These are phyloP conservation scores for Globisporangium perplexum DNA, from an alignment of 352 stramenopile genomes.

Conservation along the genomic window DNA sequence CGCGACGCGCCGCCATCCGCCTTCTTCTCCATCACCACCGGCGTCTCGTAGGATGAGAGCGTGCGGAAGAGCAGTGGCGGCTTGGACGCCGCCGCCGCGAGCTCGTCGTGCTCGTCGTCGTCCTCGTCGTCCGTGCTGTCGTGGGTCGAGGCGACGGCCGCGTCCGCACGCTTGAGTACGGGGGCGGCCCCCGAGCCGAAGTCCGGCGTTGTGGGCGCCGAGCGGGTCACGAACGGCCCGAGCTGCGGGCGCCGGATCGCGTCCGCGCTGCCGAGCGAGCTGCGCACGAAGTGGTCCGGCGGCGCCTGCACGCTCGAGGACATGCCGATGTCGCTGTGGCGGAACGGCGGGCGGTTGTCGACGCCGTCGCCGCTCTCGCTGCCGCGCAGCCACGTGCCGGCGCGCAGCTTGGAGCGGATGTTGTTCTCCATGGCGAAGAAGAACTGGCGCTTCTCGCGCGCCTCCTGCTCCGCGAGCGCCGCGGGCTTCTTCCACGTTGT, in stretches of 20 bases:
- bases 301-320: constrained; percentile 1
- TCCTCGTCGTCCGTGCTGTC: constrained; percentile 32
- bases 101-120: constrained; percentile 22
- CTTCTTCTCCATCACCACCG: constrained; percentile 56
- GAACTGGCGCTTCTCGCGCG: constrained; percentile 82
- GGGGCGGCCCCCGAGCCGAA: constrained; percentile 4
- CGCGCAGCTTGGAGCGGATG: constrained; percentile 84
- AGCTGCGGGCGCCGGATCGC: constrained; percentile 10
- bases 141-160: constrained; percentile 27
- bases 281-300: constrained; percentile 5
- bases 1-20: constrained; percentile 6
- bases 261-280: constrained; percentile 25
- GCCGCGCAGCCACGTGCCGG: constrained; percentile 54
- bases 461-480: constrained; percentile 72
- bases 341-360: constrained; percentile 10
- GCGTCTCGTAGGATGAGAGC: constrained; percentile 76
- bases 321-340: constrained; percentile 18
- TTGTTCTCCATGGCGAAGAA: constrained; percentile 97
- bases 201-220: constrained; percentile 47
- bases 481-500: constrained; percentile 97
- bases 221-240: constrained; percentile 25
- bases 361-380: constrained; percentile 20
- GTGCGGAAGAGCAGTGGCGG: constrained; percentile 61
- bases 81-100: constrained; percentile 20
- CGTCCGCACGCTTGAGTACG: constrained; percentile 8